A percentile compares a stretch with the other conserved stretches of the same genome.
Evolutionary conservation across 495 filamentous ascomycete species (phyloP).

Genomic region (Aspergillus biplanus): DNA sequence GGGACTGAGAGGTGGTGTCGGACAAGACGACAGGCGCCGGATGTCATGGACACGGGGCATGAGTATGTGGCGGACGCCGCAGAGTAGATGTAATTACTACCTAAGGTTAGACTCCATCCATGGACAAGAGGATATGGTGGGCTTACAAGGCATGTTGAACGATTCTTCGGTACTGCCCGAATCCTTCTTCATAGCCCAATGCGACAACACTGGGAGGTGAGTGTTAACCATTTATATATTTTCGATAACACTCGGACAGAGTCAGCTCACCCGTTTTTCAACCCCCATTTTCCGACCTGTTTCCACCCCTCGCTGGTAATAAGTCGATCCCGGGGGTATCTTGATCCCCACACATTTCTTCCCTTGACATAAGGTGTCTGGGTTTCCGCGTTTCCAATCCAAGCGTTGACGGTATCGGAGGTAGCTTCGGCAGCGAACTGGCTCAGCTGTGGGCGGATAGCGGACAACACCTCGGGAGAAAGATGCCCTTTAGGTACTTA

Average conservation of each 20-base stretch:
- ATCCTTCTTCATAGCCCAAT: conserved; percentile 38
- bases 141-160: conserved; percentile 40
- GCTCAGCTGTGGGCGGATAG: conserved; percentile 27
- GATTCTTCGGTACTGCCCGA: conserved; percentile 41
- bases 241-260: neutral
- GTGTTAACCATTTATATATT: neutral
- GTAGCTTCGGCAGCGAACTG: conserved; percentile 39
- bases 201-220: conserved; percentile 38
- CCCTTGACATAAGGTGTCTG: conserved; percentile 43
- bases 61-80: conserved; percentile 64
- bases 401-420: conserved; percentile 35
- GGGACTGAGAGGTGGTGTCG: conserved; percentile 42
- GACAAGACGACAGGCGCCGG: conserved; percentile 68
- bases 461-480: conserved; percentile 23
- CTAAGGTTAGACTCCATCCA: neutral
- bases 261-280: conserved; percentile 26
- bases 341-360: conserved; percentile 42
- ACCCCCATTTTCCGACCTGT: conserved; percentile 41
- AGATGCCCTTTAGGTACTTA: conserved; percentile 34
- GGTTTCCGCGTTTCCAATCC: conserved; percentile 41
- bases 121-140: neutral
- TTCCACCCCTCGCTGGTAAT: conserved; percentile 50
- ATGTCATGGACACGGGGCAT: conserved; percentile 72
- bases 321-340: conserved; percentile 43
- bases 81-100: conserved; percentile 66